Evolutionary conservation across 2,329 filamentous ascomycete species (phyloP).

Genomic region (Periconia digitata): DNA sequence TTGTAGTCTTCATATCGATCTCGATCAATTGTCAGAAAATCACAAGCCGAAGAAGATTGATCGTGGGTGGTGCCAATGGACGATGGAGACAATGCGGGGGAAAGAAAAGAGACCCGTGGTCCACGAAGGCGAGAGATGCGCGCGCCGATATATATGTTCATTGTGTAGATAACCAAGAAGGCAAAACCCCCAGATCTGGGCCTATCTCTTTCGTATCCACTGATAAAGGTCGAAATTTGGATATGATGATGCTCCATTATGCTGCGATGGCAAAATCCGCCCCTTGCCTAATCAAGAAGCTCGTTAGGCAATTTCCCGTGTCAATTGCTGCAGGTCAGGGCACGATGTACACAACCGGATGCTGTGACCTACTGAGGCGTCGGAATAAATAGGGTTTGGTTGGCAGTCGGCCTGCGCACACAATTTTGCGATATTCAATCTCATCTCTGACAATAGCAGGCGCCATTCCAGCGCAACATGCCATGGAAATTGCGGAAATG

Average conservation of each 20-base stretch:
- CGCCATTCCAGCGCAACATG: too few relatives aligned
- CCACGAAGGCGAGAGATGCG: neutral
- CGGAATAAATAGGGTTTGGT: too few relatives aligned
- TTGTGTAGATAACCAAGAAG: neutral
- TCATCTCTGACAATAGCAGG: neutral
- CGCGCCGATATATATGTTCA: neutral
- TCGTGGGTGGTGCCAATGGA: neutral
- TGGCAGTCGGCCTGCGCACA: too few relatives aligned
- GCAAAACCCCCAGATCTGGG: neutral
- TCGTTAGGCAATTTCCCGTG: neutral
- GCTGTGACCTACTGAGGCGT: neutral
- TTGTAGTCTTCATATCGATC: constrained; percentile 31
- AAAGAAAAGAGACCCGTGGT: neutral
- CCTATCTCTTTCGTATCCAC: neutral
- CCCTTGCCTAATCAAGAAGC: neutral
- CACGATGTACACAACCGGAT: too few relatives aligned
- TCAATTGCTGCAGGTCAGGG: neutral
- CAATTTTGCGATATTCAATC: too few relatives aligned
- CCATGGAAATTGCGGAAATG: too few relatives aligned
- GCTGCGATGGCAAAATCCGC: neutral
- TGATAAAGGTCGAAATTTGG: neutral
- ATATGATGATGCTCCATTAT: neutral
- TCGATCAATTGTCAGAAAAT: neutral
- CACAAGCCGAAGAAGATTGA: neutral
- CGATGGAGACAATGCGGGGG: neutral